These are phyloP conservation scores for Diaporthe amygdali DNA, from an alignment of 2,329 filamentous ascomycete genomes.

Conservation along the genomic window DNA sequence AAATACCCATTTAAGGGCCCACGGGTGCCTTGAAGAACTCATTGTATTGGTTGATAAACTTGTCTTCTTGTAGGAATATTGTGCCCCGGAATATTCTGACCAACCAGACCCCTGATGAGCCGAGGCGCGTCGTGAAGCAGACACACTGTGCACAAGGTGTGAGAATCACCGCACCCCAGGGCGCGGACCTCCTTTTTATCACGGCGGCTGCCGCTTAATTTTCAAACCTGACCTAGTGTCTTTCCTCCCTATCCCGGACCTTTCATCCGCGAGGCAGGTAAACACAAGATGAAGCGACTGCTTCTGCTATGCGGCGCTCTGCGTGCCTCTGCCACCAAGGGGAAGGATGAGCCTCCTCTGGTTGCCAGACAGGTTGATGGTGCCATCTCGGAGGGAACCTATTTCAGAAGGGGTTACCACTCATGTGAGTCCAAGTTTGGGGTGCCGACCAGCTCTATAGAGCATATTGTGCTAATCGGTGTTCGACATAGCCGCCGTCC, in stretches of 20 bases:
- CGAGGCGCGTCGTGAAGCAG: too few species aligned
- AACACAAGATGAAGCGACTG: conserved; percentile 5
- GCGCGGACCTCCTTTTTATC: neutral
- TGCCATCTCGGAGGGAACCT: neutral
- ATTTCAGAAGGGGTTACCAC: conserved; percentile 30
- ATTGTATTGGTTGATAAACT: too few species aligned
- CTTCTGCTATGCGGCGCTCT: neutral
- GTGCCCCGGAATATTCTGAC: too few species aligned
- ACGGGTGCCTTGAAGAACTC: too few species aligned
- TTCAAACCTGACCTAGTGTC: neutral
- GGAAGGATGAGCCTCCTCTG: neutral
- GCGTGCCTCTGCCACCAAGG: neutral
- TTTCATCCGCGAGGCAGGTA: too few species aligned
- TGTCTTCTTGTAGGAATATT: too few species aligned
- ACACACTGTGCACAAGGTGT: too few species aligned
- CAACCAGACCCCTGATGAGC: too few species aligned
- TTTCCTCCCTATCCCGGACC: too few species aligned
- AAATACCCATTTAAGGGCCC: too few species aligned
- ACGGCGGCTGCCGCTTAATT: neutral
- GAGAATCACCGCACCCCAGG: too few species aligned
- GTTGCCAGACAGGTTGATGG: neutral
- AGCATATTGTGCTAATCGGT: neutral
- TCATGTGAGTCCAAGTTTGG: conserved; percentile 26
- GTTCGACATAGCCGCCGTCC: conserved; percentile 26
- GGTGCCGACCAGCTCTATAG: neutral